Percentiles rank a stretch among this genome's conserved stretches.
phyloP scores from a whole-genome alignment of 2,329 filamentous ascomycete species.

The Aspergillus sp. region DNA sequence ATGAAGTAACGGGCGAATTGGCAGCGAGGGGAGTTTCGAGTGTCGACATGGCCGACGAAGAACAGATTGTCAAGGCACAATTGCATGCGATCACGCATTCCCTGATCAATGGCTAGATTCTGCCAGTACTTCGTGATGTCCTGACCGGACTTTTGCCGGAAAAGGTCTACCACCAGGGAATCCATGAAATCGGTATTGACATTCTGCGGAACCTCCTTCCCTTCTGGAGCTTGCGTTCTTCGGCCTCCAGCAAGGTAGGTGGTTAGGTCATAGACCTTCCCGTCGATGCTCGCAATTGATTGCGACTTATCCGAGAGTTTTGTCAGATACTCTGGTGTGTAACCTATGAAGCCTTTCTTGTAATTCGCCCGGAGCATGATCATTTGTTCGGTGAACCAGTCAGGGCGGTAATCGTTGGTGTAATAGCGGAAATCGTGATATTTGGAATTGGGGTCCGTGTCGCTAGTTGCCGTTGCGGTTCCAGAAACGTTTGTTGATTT shows the following conservation, averaged over 20 bases:
- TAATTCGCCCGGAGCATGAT: slow-evolving; percentile 67
- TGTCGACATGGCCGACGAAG: slow-evolving; percentile 87
- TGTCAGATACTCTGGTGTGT: slow-evolving; percentile 67
- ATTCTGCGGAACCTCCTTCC: slow-evolving; percentile 42
- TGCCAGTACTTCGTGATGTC: slow-evolving; percentile 84
- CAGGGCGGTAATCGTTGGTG: slow-evolving; percentile 71
- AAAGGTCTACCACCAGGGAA: slow-evolving; percentile 63
- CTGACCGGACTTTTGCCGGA: slow-evolving; percentile 65
- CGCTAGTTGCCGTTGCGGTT: slow-evolving; percentile 57
- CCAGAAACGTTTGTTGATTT: slow-evolving; percentile 67
- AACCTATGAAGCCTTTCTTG: slow-evolving; percentile 82
- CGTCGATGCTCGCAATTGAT: slow-evolving; percentile 70
- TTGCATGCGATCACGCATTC: slow-evolving; percentile 61
- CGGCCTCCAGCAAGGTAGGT: slow-evolving; percentile 73
- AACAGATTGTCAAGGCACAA: slow-evolving; percentile 89
- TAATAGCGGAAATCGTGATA: slow-evolving; percentile 93
- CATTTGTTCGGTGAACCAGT: slow-evolving; percentile 93
- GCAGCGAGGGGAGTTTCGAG: slow-evolving; percentile 76
- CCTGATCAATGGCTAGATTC: slow-evolving; percentile 53
- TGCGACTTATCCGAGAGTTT: slow-evolving; percentile 59
- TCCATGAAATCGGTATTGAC: slow-evolving; percentile 75
- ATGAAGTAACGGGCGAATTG: slow-evolving; percentile 85
- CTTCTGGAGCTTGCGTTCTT: slow-evolving; percentile 51
- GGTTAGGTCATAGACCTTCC: slow-evolving; percentile 81
- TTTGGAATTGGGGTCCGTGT: slow-evolving; percentile 62